A percentile compares a stretch with the other conserved stretches of the same genome.
Evolutionary conservation across 352 stramenopile genomes (phyloP).

Genomic region (Phytopythium oedochilum): DNA sequence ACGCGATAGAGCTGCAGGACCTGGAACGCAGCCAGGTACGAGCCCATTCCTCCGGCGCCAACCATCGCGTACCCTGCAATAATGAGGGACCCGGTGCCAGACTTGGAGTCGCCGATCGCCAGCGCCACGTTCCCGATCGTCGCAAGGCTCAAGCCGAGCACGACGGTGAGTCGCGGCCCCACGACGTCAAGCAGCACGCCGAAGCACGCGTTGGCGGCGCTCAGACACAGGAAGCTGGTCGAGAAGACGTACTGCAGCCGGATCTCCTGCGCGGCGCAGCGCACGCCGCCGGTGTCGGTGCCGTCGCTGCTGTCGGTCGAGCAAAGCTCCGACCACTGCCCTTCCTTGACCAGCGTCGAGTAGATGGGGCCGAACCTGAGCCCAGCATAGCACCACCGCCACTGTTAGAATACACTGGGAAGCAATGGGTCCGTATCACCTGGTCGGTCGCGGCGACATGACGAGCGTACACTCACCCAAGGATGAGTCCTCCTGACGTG

Average conservation of each 20-base stretch:
- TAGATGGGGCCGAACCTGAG: conserved; percentile 70
- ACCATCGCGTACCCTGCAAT: conserved; percentile 68
- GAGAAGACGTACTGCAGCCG: conserved; percentile 76
- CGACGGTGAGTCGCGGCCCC: conserved; percentile 47
- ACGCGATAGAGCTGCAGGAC: conserved; percentile 74
- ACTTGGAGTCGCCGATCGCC: conserved; percentile 47
- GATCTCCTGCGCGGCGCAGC: conserved; percentile 64
- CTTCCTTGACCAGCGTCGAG: conserved; percentile 53
- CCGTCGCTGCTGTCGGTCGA: neutral
- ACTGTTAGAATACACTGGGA: too few relatives aligned
- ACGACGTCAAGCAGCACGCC: conserved; percentile 68
- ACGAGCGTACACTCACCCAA: conserved; percentile 25
- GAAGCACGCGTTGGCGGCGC: conserved; percentile 75
- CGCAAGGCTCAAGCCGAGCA: conserved; percentile 46
- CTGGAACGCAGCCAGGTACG: conserved; percentile 77
- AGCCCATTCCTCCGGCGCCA: conserved; percentile 62
- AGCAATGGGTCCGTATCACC: neutral
- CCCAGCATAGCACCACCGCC: neutral
- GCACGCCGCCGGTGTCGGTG: neutral
- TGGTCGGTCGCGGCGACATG: neutral
- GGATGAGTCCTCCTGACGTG: conserved; percentile 63
- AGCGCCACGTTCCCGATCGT: conserved; percentile 55
- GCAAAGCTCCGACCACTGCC: conserved; percentile 69
- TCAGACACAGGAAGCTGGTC: conserved; percentile 75
- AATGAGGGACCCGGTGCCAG: conserved; percentile 40